phyloP scores from a whole-genome alignment of 176 grass and related monocot genomes.

The Carex littledalei region DNA sequence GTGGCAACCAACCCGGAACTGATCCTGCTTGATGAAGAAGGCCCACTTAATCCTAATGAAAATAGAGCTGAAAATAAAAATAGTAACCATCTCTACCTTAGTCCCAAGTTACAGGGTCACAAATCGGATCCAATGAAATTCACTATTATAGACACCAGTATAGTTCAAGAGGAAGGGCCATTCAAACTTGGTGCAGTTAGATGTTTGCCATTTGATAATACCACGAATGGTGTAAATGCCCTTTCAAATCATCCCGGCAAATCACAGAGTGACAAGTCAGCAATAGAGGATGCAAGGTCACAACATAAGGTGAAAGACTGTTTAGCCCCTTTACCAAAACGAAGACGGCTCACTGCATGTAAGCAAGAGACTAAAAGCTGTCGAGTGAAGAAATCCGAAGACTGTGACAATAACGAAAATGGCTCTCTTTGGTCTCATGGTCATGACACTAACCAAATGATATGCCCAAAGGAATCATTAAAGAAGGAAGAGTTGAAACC shows the following conservation, averaged over 20 bases:
- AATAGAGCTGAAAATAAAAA: neutral
- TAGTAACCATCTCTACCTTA: neutral
- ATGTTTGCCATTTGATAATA: neutral
- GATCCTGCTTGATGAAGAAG: neutral
- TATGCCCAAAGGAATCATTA: neutral
- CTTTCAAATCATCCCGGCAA: neutral
- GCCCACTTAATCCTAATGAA: neutral
- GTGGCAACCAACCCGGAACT: conserved; percentile 60
- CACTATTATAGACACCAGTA: neutral
- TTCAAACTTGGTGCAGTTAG: neutral
- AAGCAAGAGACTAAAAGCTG: neutral
- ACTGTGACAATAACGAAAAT: neutral
- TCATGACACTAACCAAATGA: neutral
- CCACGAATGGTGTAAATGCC: neutral
- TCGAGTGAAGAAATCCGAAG: neutral
- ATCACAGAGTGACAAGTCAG: neutral
- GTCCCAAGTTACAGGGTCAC: neutral
- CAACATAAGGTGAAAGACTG: neutral
- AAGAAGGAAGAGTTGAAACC: neutral
- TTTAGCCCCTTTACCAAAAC: neutral
- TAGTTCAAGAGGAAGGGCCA: neutral
- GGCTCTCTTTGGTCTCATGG: neutral
- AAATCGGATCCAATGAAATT: neutral
- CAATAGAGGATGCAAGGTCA: neutral
- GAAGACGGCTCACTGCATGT: neutral